Evolutionary conservation across 371 early-diverging fungal genomes (phyloP).

Genomic region (Rhizopus delemar): DNA sequence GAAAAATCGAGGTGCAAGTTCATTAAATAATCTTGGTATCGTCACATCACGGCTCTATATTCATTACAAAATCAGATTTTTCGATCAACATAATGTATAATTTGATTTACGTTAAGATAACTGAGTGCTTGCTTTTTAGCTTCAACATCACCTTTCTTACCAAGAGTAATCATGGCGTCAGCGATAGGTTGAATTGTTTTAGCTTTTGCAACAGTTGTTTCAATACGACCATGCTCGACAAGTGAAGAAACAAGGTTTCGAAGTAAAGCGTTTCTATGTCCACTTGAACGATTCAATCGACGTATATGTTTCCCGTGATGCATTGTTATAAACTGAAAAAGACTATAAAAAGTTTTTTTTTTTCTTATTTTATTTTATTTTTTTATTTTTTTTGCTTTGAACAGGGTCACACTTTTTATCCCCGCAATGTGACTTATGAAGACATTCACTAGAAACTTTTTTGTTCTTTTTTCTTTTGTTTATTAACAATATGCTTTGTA

Average conservation of each 20-base stretch:
- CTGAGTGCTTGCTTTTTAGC: conserved; percentile 64
- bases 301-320: conserved; percentile 73
- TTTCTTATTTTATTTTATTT: neutral
- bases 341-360: conserved; percentile 15
- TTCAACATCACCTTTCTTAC: conserved; percentile 69
- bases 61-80: neutral
- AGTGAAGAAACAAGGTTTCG: conserved; percentile 87
- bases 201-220: conserved; percentile 94
- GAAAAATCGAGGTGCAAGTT: conserved; percentile 83
- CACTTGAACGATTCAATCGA: conserved; percentile 69
- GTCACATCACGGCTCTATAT: conserved; percentile 66
- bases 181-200: conserved; percentile 86
- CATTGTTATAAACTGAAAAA: conserved; percentile 51
- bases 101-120: conserved; percentile 57
- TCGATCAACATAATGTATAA: neutral
- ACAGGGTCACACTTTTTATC: neutral
- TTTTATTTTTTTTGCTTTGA: neutral
- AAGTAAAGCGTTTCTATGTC: conserved; percentile 82
- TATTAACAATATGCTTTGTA: too few species aligned
- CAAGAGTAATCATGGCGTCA: conserved; percentile 84
- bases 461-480: neutral
- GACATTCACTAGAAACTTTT: neutral
- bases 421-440: neutral
- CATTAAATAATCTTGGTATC: conserved; percentile 82
- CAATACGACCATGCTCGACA: conserved; percentile 87